Base-by-base conservation (phyloP, 352 stramenopile species). In the Plasmopara muralis region DNA sequence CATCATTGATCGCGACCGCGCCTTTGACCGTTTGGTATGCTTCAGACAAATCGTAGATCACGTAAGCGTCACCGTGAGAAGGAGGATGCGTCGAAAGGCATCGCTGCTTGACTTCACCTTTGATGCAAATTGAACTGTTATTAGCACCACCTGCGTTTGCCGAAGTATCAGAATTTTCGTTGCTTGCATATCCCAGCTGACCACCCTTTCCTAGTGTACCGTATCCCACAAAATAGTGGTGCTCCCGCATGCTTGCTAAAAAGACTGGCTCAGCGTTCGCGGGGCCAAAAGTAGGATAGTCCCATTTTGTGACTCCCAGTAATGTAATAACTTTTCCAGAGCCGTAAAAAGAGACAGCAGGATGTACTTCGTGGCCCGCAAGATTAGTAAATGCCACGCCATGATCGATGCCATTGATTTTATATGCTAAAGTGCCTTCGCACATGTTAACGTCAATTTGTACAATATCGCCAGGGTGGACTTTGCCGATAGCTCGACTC, bases 331-430 rank as follows among this genome's bases (percentile, higher is more conserved):
- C 84, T 55, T 95, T 95, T 0, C 84, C 84, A 0, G 84, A 93
- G n/a, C 84, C 84, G 48, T 95, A 95, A 39, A 95, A 95, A 12
- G 82, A 93, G 12, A 95, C 84, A 30, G 84, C 84, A 42, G 84
- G 84, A 53, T 89, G 88, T 13, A 95, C 75, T 69, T 95, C 82
- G 39, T 90, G 79, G 0, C 84, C 84, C 20, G 60, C 57, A 7
- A 95, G 57, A 57, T 95, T 82, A 1, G 78, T 92, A 53, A 95
- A 95, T 1, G 89, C 84, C 8, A 88, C 76, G 4, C 84, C 84
- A 55, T 95, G 87, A 40, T 95, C 85, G 0, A 76, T 90, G 14
- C 87, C 79, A 47, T 97, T 97, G 60, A 96, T 92, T 61, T 87
- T 90, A 68, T 89, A 95, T 7, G 72, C 67, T 44, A 96, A 53